These are phyloP conservation scores for Yarrowia bubula DNA, from an alignment of 805 yeast species.

Conservation along the genomic window DNA sequence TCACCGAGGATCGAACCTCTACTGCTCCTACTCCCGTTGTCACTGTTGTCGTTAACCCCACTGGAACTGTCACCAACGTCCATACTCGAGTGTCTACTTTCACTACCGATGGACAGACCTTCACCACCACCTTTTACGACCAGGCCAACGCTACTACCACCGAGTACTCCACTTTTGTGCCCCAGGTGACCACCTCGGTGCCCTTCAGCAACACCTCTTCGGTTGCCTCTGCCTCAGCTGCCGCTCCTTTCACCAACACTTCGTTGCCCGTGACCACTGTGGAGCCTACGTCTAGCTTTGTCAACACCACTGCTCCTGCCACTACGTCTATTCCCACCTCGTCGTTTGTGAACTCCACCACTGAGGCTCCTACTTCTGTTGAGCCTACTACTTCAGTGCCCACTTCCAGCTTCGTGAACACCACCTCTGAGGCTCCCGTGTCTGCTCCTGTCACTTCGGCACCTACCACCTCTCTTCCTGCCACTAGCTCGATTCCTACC, in stretches of 20 bases:
- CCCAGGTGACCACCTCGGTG: background rate
- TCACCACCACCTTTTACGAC: constrained; percentile 21
- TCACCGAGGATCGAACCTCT: constrained; percentile 2
- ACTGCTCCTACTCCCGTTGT: constrained; percentile 27
- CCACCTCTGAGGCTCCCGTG: background rate
- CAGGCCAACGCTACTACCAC: constrained; percentile 9
- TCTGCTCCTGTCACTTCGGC: background rate
- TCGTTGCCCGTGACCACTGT: background rate
- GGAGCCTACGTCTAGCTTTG: background rate
- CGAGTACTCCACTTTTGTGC: background rate
- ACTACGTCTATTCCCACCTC: background rate
- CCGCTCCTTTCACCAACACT: background rate
- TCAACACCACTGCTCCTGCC: background rate
- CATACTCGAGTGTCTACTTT: constrained; percentile 27
- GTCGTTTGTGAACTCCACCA: background rate
- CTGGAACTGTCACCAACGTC: constrained; percentile 26
- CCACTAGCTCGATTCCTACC: background rate
- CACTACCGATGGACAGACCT: constrained; percentile 28
- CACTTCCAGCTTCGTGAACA: background rate
- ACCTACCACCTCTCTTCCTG: background rate
- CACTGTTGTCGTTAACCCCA: constrained; percentile 28
- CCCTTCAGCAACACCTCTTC: constrained; percentile 1
- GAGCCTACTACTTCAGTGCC: background rate
- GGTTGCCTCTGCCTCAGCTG: background rate
- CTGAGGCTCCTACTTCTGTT: background rate